Base-by-base conservation (phyloP, 768 basidiomycete genomes). In the Dendrothele bispora region DNA sequence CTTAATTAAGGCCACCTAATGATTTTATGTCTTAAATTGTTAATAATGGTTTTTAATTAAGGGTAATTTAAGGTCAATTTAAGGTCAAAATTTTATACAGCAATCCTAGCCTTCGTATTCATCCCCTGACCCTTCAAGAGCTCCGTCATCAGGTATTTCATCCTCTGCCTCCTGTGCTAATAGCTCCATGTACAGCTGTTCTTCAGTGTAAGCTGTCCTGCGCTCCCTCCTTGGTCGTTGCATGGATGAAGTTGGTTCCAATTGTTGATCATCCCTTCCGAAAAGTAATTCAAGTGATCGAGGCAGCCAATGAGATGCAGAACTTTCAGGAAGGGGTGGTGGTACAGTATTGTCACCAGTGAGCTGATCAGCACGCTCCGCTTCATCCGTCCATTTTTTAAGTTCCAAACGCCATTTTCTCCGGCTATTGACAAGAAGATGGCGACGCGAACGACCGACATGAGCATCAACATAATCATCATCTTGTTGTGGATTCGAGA, bases 401-500 rank as follows among this genome's bases (percentile, higher is more conserved):
- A 41, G 18, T 17, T 41, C 39, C 29, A 27, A 24, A 5, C 25
- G 15, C 39, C 39, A 41, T 22, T 41, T 22, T 15, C 39, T 26
- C 17, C 8, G 10, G 20, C 17, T 24, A 1, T 10, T 41, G 22
- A 41, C 21, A 1, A 41, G 15, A 17, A 27, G 17, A 11, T 15
- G 29, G 8, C 15, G 2, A 7, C 10, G 20, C 4, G 30, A 30
- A 5, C 7, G 4, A 45, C 42, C 27, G 34, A 27, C 7, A 29
- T 15, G 39, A 22, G 5, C 21, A 25, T 41, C 15, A 17, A 7
- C 2, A 20, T 41, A 15, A 41, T 11, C 24, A 5, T 26, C 15
- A 8, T 22, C n/a, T 11, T 35, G 20, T 24, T 56, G 25, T 55
- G n/a, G n/a, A n/a, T n/a, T n/a, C n/a, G n/a, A n/a, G n/a, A 41